Evolutionary conservation across 169 alveolate genomes (phyloP), one percentile per base, ranked within the genome.

Genomic region (Plasmodium sp.): DNA sequence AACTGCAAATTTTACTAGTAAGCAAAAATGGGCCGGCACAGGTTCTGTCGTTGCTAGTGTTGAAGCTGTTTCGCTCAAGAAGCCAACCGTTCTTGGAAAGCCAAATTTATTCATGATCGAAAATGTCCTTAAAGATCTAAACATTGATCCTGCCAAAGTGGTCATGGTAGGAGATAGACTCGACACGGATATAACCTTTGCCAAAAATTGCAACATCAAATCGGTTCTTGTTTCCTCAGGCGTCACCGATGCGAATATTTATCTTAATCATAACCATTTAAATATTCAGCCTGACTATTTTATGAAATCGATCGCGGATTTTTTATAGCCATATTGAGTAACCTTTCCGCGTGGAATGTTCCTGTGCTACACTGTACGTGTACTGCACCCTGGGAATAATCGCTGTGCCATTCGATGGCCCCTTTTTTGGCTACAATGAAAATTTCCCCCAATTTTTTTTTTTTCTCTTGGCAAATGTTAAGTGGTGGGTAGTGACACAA

Each of bases 11-110:
- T 93, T 95, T 92, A 92, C 96, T 7, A 71, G 93, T 3, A 85
- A 92, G 43, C 95, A 96, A 95, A 79, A 92, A 67, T 96, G 97
- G 97, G 97, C 97, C 3, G 97, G 96, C 2, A 95, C 96, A n/a
- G 97, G 97, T 67, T 36, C 97, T 51, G 67, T 96, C 92, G 97
- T 96, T 34, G 96, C 96, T 22, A 93, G 96, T 43, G 73, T 96
- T 56, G 96, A 92, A 75, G 93, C 90, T 16, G 96, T 94, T 27
- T 34, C 94, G 31, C 74, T 82, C 43, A 83, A 84, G 84, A 93
- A 93, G 72, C 96, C 97, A 6, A 48, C 12, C 10, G 56, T 96
- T 18, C 79, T 93, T 41, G 97, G 96, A 27, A 96, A 96, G 74
- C 97, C 97, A 48, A 84, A 94, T 34, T 51, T 77, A 73, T 84